phyloP scores from a whole-genome alignment of 2,329 filamentous ascomycete genomes.

The Tolypocladium cylindrosporum region DNA sequence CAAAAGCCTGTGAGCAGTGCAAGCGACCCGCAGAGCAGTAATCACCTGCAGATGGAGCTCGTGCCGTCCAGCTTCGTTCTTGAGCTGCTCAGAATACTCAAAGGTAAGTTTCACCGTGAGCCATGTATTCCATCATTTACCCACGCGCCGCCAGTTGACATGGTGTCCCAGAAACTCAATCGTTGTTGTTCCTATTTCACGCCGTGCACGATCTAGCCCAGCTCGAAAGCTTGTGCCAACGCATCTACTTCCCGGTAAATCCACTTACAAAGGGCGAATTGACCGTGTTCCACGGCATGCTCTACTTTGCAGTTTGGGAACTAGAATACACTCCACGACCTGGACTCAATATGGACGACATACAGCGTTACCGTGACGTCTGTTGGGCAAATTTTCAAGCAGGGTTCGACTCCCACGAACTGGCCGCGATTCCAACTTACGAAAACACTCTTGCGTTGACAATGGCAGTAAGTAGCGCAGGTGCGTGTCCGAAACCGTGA shows the following conservation, averaged over 20 bases:
- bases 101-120: not conserved
- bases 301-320: slow-evolving; percentile 2
- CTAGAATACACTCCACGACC: not conserved
- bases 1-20: not conserved
- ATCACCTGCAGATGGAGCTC: not conserved
- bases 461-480: not conserved
- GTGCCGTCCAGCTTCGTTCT: not conserved
- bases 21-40: not conserved
- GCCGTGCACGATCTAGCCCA: slow-evolving; percentile 5
- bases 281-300: slow-evolving; percentile 7
- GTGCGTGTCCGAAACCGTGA: not conserved
- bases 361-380: not conserved
- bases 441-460: not conserved
- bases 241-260: slow-evolving; percentile 9
- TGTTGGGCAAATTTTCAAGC: not conserved
- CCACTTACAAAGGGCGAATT: slow-evolving; percentile 8
- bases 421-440: not conserved
- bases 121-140: not conserved
- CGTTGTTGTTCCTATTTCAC: slow-evolving; percentile 8
- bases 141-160: not conserved
- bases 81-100: not conserved
- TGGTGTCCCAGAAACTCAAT: not conserved
- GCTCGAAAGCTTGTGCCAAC: slow-evolving; percentile 8
- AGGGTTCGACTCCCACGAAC: not conserved
- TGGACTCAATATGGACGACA: not conserved